Evolutionary conservation across 2,329 filamentous ascomycete genomes (phyloP), one percentile per base, ranked within the genome.

Genomic region (Pleomassaria siparia): DNA sequence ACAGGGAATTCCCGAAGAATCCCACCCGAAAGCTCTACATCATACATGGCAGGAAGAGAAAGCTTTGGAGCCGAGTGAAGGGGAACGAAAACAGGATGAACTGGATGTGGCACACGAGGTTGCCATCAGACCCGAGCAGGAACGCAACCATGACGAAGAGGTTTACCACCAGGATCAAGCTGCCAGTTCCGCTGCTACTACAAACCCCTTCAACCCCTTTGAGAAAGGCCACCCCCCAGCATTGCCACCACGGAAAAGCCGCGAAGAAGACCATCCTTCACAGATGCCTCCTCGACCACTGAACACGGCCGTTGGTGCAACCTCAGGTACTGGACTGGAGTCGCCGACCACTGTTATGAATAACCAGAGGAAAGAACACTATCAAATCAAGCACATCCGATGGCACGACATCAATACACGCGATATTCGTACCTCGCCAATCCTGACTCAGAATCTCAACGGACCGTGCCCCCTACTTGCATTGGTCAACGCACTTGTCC

Each of bases 401-500:
- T 97, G 92, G 91, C 78, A 85, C 50, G 89, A 96, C 66, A 71
- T 76, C 2, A 80, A 67, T 10, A 76, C 79, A 0, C 67, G 76
- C 1, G 77, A 80, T n/a, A 83, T 89, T 29, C 80, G 89, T 35
- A 80, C 81, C n/a, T 92, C 90, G 0, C 92, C 94, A 0, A 90
- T 97, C 46, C 76, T 97, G 32, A 85, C 95, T 3, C 92, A 99
- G 64, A 97, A 96, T 59, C 84, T 86, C 47, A 99, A 99, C 61
- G 94, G 94, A 0, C 94, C 94, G 1, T 99, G 94, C 69, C 94
- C 94, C 1, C 74, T 99, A 12, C 83, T 99, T 21, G 94, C 94
- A 2, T 77, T 99, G 4, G 91, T 97, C 49, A 99, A 99, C 67
- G 91, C 91, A 1, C 77, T 99, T 13, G 88, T 90, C 0, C 74